Base-by-base conservation (phyloP, 306 rosid genomes). In the Lathyrus tuberosus region DNA sequence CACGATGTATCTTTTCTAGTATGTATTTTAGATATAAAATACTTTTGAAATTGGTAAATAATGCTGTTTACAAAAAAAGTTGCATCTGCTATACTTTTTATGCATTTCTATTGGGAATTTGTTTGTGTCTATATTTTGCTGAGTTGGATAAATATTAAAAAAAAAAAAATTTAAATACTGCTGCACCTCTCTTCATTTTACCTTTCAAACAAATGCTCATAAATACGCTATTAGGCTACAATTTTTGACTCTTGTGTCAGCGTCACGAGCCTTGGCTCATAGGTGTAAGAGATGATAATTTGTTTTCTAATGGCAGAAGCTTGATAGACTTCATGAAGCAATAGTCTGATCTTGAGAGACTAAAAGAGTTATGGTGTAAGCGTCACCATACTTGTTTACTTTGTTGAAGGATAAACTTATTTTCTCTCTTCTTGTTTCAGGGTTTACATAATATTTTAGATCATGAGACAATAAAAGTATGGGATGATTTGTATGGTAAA, bases 401-500 rank as follows among this genome's bases (percentile, higher is more conserved):
- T 48, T 73, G 59, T 72, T 72, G 18, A 48, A 35, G 46, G 57
- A 46, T 56, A 63, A 71, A 63, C 66, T 76, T 67, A 49, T 38
- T n/a, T 24, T 66, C 69, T 46, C 64, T 59, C 62, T 64, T 59
- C 62, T 64, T 54, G 58, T 79, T 70, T 73, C 86, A 93, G 98
- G 98, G 98, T 67, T 80, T 90, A 78, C 84, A 38, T 38, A 82
- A 79, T 67, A 69, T 93, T 74, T 84, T 86, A 65, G 89, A 86
- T 84, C 81, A 76, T 9, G 75, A 82, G 57, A 81, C 72, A 70
- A 56, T 82, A 52, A 86, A 85, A 57, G 67, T 43, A 54, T 93
- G 86, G 96, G 84, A 90, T 35, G 89, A 90, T 40, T 79, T 93
- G 78, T 93, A 88, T 79, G 87, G 84, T 73, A 71, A 62, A 76